phyloP scores from a whole-genome alignment of 2,329 filamentous ascomycete genomes.

The Cytospora paraplurivora region DNA sequence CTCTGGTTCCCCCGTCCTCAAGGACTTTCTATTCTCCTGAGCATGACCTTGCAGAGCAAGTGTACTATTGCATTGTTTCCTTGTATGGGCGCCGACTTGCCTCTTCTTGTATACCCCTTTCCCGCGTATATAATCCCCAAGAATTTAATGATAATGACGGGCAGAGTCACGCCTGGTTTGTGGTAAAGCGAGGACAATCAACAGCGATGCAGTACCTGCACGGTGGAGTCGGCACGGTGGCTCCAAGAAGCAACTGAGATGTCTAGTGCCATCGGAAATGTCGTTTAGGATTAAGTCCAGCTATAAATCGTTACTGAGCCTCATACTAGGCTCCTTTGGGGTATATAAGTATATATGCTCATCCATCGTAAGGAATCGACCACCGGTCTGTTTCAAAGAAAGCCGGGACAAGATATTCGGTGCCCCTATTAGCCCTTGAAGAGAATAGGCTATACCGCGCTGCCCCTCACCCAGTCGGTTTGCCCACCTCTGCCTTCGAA shows the following conservation, averaged over 20 bases:
- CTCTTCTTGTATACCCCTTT: constrained; percentile 23
- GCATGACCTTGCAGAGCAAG: constrained; percentile 3
- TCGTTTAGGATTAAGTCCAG: background rate
- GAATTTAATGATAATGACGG: constrained; percentile 28
- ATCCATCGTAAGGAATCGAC: background rate
- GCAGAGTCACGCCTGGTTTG: background rate
- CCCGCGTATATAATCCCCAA: constrained; percentile 20
- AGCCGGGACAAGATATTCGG: background rate
- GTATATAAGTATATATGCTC: constrained; percentile 8
- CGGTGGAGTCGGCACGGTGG: background rate
- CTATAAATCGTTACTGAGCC: constrained; percentile 2
- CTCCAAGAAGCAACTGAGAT: background rate
- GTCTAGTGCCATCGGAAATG: background rate
- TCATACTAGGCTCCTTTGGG: constrained; percentile 11
- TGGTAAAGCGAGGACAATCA: background rate
- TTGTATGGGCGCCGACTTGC: background rate
- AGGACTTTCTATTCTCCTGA: constrained; percentile 81
- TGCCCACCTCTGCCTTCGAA: background rate
- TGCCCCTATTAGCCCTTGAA: background rate
- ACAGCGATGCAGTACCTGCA: background rate
- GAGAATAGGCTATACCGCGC: background rate
- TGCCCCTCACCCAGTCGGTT: background rate
- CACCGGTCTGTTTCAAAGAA: background rate
- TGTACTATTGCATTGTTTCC: background rate
- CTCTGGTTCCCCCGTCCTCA: constrained; percentile 84